Evolutionary conservation across 345 rosid species (phyloP).

Genomic region (Corchorus olitorius): DNA sequence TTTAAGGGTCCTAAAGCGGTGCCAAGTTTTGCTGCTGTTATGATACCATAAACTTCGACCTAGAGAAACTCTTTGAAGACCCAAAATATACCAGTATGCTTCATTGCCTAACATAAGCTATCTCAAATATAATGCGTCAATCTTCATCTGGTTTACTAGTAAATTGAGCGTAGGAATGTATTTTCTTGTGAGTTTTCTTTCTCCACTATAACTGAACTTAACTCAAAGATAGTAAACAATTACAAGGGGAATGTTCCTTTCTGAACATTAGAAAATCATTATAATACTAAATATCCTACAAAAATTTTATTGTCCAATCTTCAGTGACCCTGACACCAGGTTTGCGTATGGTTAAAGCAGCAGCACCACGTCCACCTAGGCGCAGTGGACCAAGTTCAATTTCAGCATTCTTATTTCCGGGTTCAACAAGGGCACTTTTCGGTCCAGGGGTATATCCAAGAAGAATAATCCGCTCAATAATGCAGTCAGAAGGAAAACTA

Average conservation of each 20-base stretch:
- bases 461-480: slow-evolving; percentile 79
- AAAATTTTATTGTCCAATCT: slow-evolving; percentile 78
- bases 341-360: slow-evolving; percentile 72
- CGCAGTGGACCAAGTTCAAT: slow-evolving; percentile 69
- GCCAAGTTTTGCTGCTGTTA: too few relatives aligned
- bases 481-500: slow-evolving; percentile 53
- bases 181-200: not conserved
- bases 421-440: slow-evolving; percentile 65
- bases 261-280: not conserved
- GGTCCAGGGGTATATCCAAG: slow-evolving; percentile 56
- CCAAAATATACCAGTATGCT: too few relatives aligned
- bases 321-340: slow-evolving; percentile 75
- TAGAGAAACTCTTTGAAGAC: too few relatives aligned
- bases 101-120: too few relatives aligned
- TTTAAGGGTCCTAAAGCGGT: too few relatives aligned
- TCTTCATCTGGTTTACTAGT: not conserved
- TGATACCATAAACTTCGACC: too few relatives aligned
- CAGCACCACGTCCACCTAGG: slow-evolving; percentile 44
- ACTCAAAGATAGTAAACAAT: not conserved
- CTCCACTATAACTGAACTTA: not conserved
- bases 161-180: slow-evolving; percentile 4
- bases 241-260: not conserved
- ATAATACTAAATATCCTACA: slow-evolving; percentile 34
- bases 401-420: slow-evolving; percentile 57
- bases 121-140: not conserved